Evolutionary conservation across 2,329 filamentous ascomycete species (phyloP), one percentile per base, ranked within the genome.

Genomic region (Aspergillus pseudoterreus): DNA sequence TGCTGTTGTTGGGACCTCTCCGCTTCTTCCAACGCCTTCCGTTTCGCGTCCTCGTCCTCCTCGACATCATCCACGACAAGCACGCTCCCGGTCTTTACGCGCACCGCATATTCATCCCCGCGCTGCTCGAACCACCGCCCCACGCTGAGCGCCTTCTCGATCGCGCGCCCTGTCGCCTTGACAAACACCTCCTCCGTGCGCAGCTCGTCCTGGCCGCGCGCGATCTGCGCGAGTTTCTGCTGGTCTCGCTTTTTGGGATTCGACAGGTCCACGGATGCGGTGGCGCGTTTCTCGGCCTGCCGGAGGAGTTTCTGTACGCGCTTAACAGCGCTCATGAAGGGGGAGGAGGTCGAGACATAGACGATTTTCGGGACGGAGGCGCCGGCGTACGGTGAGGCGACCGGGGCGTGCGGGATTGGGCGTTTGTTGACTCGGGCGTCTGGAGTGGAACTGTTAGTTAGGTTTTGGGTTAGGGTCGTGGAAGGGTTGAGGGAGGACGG

Each of bases 1-100:
- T 62, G 38, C 47, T 62, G 41, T 22, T 57, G 15, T 49, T 45
- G 57, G 50, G 55, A 45, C 44, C 56, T 63, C 59, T 57, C 57
- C 32, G 59, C 47, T 49, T 67, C 57, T 50, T 58, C 60, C 44
- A 63, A 32, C 39, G 54, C 52, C 39, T 57, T 59, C 50, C 62
- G 50, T 52, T 68, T 64, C 39, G 57, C 57, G 45, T 64, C 63
- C 43, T 68, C 67, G 43, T 71, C 66, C 47, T 72, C 70, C 27
- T 78, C 73, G 49, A 86, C 75, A 73, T 85, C 82, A 71, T 86
- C 83, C 49, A 85, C 76, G 42, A 81, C 80, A 50, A 75, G 68
- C 43, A 82, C 77, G 64, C 71, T 82, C 22, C 81, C 82, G 55
- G 81, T 82, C 61, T 74, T 75, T 36, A 85, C 68, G 44, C 68